These are phyloP conservation scores for Rutidosis leptorrhynchoides DNA, from an alignment of 129 eudicot species.

Conservation along the genomic window DNA sequence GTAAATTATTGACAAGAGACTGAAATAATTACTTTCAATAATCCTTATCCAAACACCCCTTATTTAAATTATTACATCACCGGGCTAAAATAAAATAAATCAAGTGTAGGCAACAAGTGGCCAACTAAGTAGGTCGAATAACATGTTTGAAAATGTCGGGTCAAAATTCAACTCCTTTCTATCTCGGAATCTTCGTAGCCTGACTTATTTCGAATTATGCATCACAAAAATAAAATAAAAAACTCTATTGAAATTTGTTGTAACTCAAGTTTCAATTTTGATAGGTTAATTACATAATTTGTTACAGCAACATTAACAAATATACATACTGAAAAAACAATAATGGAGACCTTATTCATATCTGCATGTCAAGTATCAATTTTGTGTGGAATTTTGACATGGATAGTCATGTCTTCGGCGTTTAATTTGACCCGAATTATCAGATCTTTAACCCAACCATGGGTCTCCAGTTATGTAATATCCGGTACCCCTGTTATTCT, in stretches of 20 bases:
- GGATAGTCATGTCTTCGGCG: conserved; percentile 64
- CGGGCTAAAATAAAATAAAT: too few species aligned
- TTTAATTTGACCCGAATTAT: conserved; percentile 55
- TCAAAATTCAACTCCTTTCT: conserved; percentile 19
- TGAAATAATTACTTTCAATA: too few species aligned
- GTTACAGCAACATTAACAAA: neutral
- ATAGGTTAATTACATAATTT: conserved; percentile 7
- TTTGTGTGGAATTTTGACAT: conserved; percentile 55
- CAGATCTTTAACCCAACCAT: conserved; percentile 74
- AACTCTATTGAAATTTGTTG: neutral
- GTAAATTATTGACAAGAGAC: too few species aligned
- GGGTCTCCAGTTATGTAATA: conserved; percentile 49
- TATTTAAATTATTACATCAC: too few species aligned
- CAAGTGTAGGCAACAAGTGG: neutral
- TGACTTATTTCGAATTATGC: conserved; percentile 17
- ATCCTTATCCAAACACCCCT: too few species aligned
- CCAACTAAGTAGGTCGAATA: conserved; percentile 12
- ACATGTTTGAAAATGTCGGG: conserved; percentile 10
- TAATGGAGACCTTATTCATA: conserved; percentile 29
- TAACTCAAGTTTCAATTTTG: neutral
- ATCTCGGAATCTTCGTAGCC: conserved; percentile 24
- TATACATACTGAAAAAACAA: conserved; percentile 1
- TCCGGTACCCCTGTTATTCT: conserved; percentile 51
- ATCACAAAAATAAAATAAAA: conserved; percentile 10
- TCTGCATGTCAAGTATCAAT: conserved; percentile 63